These are phyloP conservation scores for Cymbopogon citratus DNA, from an alignment of 176 grass and related monocot genomes.

Conservation along the genomic window DNA sequence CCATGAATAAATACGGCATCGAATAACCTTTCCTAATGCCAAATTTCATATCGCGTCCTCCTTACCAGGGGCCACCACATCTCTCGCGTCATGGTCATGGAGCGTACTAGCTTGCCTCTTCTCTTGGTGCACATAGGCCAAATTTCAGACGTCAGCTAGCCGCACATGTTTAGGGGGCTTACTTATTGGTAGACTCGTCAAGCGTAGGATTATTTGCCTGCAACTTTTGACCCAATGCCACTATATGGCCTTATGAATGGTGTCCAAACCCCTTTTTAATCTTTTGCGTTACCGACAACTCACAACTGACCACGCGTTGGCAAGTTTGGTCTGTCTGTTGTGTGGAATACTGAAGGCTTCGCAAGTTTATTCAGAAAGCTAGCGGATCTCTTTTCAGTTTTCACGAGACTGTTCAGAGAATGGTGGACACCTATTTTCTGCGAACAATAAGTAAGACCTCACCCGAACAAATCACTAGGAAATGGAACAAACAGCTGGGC, in stretches of 20 bases:
- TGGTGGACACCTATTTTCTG: neutral
- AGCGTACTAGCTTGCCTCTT: neutral
- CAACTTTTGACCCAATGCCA: neutral
- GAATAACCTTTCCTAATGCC: neutral
- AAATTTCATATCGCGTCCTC: neutral
- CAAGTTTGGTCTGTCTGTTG: neutral
- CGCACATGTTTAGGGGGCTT: neutral
- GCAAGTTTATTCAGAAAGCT: neutral
- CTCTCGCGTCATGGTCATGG: neutral
- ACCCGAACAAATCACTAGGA: neutral
- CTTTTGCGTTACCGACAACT: neutral
- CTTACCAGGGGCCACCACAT: neutral
- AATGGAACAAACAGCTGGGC: neutral
- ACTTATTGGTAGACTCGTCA: neutral
- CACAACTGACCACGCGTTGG: neutral
- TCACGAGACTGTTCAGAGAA: neutral
- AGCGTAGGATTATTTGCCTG: neutral
- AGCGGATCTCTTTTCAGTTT: neutral
- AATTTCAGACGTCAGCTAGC: slow-evolving; percentile 8
- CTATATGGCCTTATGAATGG: neutral
- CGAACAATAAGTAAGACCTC: neutral
- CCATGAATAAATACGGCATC: neutral
- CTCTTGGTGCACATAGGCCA: neutral
- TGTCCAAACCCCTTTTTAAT: too few relatives aligned
- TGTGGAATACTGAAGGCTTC: neutral